Conservation (phyloP, 1,284 basidiomycete species). For the Pseudozyma tsukubaensis region DNA sequence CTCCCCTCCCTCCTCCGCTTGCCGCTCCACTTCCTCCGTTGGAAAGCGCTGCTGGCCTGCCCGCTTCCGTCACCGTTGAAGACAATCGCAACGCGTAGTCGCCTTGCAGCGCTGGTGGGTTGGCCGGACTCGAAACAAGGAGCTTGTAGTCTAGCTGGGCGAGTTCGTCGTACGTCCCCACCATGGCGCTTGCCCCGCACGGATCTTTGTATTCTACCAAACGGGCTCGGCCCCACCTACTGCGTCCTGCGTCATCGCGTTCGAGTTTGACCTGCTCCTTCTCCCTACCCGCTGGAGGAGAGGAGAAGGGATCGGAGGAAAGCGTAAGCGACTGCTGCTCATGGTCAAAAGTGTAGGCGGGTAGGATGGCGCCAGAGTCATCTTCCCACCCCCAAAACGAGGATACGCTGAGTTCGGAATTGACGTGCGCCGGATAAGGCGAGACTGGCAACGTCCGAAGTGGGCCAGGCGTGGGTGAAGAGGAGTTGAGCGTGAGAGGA, state of each 20-base stretch:
- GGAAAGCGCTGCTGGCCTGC: conserved; percentile 1
- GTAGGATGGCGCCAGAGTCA: conserved; percentile 53
- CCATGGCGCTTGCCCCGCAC: conserved; percentile 54
- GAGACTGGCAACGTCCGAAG: conserved; percentile 75
- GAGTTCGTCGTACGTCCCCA: conserved; percentile 78
- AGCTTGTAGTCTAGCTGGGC: conserved; percentile 72
- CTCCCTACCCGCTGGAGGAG: conserved; percentile 42
- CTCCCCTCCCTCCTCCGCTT: background rate
- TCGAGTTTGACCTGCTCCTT: conserved; percentile 48
- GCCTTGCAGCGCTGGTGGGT: conserved; percentile 49
- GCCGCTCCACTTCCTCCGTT: background rate
- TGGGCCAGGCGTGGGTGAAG: background rate
- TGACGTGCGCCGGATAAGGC: conserved; percentile 75
- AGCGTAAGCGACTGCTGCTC: conserved; percentile 19
- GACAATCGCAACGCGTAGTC: conserved; percentile 33
- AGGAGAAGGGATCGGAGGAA: background rate
- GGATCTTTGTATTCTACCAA: conserved; percentile 65
- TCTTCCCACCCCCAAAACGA: conserved; percentile 72
- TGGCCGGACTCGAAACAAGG: conserved; percentile 45
- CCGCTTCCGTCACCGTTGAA: conserved; percentile 20
- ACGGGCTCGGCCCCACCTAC: conserved; percentile 61
- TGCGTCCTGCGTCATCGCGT: conserved; percentile 50
- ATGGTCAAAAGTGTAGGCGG: conserved; percentile 39
- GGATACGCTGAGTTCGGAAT: conserved; percentile 74
- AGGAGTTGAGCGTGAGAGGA: conserved; percentile 39